These are phyloP conservation scores for Nemania sp. DNA, from an alignment of 2,329 filamentous ascomycete species.

Conservation along the genomic window DNA sequence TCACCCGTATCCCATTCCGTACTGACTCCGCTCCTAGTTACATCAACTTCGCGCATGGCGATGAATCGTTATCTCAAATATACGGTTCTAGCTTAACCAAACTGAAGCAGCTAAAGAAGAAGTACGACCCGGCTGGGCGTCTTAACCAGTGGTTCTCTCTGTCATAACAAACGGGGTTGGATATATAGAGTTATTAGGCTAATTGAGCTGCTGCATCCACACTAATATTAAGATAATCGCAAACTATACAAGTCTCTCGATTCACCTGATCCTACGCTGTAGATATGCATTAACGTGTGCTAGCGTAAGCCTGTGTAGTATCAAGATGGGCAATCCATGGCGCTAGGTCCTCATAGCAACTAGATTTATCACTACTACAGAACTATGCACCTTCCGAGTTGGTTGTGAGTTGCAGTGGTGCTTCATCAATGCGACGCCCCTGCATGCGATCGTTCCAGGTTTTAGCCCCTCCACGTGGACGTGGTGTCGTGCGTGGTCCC, in stretches of 20 bases:
- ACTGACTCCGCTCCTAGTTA: slow-evolving; percentile 43
- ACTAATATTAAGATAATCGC: slow-evolving; percentile 2
- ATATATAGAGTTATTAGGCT: background rate
- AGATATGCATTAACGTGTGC: background rate
- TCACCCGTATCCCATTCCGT: background rate
- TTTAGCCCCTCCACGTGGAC: slow-evolving; percentile 1
- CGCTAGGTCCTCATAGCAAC: background rate
- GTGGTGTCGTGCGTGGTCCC: slow-evolving; percentile 1
- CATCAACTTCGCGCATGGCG: slow-evolving; percentile 52
- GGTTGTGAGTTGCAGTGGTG: background rate
- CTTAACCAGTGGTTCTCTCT: slow-evolving; percentile 50
- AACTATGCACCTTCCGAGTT: slow-evolving; percentile 6
- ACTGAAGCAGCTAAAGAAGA: slow-evolving; percentile 46
- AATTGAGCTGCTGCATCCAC: background rate
- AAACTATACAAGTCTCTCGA: background rate
- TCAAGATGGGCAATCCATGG: background rate
- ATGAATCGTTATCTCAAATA: slow-evolving; percentile 46
- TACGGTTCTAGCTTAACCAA: slow-evolving; percentile 45
- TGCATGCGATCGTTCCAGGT: slow-evolving; percentile 8
- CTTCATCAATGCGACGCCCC: background rate
- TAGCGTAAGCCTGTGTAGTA: background rate
- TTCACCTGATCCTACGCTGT: background rate
- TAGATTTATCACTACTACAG: background rate
- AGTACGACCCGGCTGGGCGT: slow-evolving; percentile 45
- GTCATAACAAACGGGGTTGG: slow-evolving; percentile 1